Base-by-base conservation (phyloP, 1,284 basidiomycete genomes). In the Fistulina hepatica region DNA sequence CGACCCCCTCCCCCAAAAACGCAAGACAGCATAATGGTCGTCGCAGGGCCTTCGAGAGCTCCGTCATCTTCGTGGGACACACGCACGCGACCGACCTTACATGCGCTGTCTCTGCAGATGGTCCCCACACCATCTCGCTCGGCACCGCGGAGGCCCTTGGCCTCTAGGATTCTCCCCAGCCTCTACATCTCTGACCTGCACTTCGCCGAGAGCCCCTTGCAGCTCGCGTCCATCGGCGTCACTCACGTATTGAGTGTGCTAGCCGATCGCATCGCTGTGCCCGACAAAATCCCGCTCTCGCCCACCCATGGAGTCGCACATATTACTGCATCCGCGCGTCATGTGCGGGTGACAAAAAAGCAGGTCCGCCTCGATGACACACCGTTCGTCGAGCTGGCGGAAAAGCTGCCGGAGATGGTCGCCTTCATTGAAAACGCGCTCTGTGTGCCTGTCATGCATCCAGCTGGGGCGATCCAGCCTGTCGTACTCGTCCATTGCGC, bases 401-500 rank as follows among this genome's bases (percentile, higher is more conserved):
- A 63, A 0, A 69, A 77, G 49, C 66, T 84, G 13, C 74, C 77
- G 0, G 54, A 52, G 8, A 69, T 76, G 35, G 79, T 77, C 0
- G 59, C 64, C 1, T 83, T 73, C 52, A 67, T 84, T 39, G 55
- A 59, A 6, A 63, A 68, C 20, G 78, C 80, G 11, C 59, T 82
- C 21, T n/a, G n/a, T n/a, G n/a, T n/a, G n/a, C n/a, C n/a, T n/a
- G n/a, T n/a, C n/a, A n/a, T n/a, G n/a, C n/a, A n/a, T n/a, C n/a
- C n/a, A n/a, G 45, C 52, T 4, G 47, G 49, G 37, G 61, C 65
- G 42, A n/a, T n/a, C n/a, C 57, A 69, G 12, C 67, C 76, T 9
- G 61, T 71, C 31, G 77, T 89, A 31, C 72, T 91, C 36, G 84
- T 91, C 5, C 86, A 92, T 57, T 91, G 86, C 54, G 73, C 71